phyloP scores from a whole-genome alignment of 73 alveolate species.

The Blepharisma stoltei region DNA sequence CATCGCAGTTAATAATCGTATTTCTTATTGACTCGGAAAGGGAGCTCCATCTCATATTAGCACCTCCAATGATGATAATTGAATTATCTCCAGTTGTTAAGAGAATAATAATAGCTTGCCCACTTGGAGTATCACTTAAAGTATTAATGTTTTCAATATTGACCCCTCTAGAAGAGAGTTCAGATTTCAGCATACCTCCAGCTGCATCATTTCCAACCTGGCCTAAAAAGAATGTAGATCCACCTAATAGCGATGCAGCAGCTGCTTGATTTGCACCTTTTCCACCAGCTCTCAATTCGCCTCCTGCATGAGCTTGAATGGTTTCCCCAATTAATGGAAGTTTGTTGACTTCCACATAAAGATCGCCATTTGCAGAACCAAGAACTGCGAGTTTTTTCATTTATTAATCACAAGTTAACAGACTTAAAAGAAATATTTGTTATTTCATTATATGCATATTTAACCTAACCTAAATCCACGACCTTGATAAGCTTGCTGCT shows the following conservation, averaged over 20 bases:
- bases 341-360: constrained; percentile 36
- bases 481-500: too few relatives aligned
- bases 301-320: constrained; percentile 34
- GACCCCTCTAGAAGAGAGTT: constrained; percentile 37
- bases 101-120: constrained; percentile 46
- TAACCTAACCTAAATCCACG: too few relatives aligned
- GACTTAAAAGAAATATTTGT: too few relatives aligned
- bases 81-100: constrained; percentile 41
- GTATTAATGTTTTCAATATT: neutral
- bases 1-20: constrained; percentile 16
- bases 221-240: constrained; percentile 35
- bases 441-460: too few relatives aligned
- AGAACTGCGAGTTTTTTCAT: constrained; percentile 32
- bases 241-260: constrained; percentile 48
- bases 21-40: constrained; percentile 34
- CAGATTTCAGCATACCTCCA: constrained; percentile 36
- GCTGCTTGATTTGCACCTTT: constrained; percentile 64
- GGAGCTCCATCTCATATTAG: constrained; percentile 39
- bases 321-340: constrained; percentile 61
- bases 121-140: constrained; percentile 32
- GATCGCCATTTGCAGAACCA: constrained; percentile 58
- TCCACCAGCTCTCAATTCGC: constrained; percentile 46
- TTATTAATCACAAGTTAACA: neutral
- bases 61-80: constrained; percentile 55
- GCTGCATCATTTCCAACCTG: constrained; percentile 51